Percentiles rank a stretch among this genome's conserved stretches.
Conservation (phyloP, 768 basidiomycete genomes). For the Mycena olivaceomarginata region DNA sequence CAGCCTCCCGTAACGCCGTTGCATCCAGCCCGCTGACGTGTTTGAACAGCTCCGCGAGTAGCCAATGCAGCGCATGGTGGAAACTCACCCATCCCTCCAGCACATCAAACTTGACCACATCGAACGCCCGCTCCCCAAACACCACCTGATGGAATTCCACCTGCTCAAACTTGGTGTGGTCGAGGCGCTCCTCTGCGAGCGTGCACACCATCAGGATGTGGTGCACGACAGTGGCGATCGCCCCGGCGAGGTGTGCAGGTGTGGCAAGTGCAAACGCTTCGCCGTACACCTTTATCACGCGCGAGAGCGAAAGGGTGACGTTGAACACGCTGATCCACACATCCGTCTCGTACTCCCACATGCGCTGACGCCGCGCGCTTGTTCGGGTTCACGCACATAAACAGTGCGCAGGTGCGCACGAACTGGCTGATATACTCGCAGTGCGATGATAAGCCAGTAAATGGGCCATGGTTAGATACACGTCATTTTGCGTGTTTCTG, state of each 20-base stretch:
- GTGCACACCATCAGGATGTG: conserved; percentile 85
- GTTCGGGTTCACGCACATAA: conserved; percentile 96
- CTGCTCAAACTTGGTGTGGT: conserved; percentile 77
- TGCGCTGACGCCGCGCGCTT: conserved; percentile 88
- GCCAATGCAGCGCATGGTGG: conserved; percentile 94
- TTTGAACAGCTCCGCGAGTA: conserved; percentile 92
- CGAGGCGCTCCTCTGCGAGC: conserved; percentile 77
- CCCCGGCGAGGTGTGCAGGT: conserved; percentile 75
- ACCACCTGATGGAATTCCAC: conserved; percentile 75
- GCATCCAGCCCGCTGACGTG: conserved; percentile 82
- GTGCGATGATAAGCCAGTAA: no score
- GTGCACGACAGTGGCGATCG: conserved; percentile 81
- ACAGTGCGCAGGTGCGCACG: conserved; percentile 87
- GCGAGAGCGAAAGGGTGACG: conserved; percentile 92
- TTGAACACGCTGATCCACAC: conserved; percentile 98
- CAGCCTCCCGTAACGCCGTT: conserved; percentile 70
- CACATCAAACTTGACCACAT: conserved; percentile 87
- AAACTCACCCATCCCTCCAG: conserved; percentile 91
- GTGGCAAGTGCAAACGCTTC: conserved; percentile 83
- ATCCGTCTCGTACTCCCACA: conserved; percentile 97
- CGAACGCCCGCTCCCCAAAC: conserved; percentile 77
- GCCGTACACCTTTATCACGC: conserved; percentile 93
- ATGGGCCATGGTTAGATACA: no score
- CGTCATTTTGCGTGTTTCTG: no score
- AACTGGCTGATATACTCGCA: conserved; percentile 82